Evolutionary conservation across 257 asterid species (phyloP), one percentile per base, ranked within the genome.

Genomic region (Voacanga thouarsii): DNA sequence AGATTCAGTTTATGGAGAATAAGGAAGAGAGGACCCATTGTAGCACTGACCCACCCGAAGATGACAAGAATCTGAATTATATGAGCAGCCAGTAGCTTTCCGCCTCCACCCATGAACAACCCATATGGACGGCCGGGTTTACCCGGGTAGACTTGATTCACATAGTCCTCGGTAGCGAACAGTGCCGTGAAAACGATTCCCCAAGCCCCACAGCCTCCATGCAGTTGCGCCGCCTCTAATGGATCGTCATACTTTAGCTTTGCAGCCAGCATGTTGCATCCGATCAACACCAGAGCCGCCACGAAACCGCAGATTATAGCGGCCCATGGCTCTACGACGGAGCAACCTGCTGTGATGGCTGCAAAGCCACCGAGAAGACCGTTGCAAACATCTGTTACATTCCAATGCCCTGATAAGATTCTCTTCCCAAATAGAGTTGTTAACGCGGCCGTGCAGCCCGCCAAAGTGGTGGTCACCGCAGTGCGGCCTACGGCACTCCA

Each of bases 301-400:
- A 94, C 94, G 73, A 94, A 90, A 0, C 98, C 98, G 79, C 98
- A 94, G 4, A 92, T 82, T 6, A 92, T 78, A 30, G 98, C 98
- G 8, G 97, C 97, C 98, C 98, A 94, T 11, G 98, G 98, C 80
- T 94, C 97, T 53, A 94, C 98, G 15, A 94, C 98, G 4, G 98
- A 92, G 78, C 98, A 94, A 3, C 98, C 97, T 2, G 90, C 84
- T 0, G 98, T 94, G 80, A 94, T 94, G 11, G 98, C 98, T 0
- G 98, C 98, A 75, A 94, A 92, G 9, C 98, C 98, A 23, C 98
- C 98, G 21, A 94, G 37, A 1, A 94, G 75, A 47, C 98, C 98
- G 85, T 94, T 94, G 78, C 98, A 94, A 0, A 92, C 98, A 30
- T 94, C 98, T 0, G 96, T 94, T 0, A 92, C 97, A 76, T 92